Conservation (phyloP, 306 rosid genomes). For the Lathyrus oleraceus region DNA sequence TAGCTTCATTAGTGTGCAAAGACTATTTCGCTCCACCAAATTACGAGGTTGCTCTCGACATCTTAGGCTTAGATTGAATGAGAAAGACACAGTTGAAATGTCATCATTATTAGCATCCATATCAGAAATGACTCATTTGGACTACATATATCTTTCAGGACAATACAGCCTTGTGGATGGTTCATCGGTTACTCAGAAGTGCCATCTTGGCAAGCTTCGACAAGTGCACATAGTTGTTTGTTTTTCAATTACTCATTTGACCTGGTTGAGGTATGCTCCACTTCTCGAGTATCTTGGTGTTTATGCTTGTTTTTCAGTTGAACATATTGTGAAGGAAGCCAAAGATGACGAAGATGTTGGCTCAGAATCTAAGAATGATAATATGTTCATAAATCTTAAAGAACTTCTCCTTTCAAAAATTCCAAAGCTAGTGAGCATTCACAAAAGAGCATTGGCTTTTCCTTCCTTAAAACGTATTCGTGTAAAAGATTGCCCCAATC, state of each 20-base stretch:
- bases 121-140: constrained; percentile 7
- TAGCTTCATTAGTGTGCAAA: background rate
- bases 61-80: too few relatives aligned
- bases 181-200: background rate
- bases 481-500: background rate
- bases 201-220: background rate
- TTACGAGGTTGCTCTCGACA: background rate
- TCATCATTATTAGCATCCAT: background rate
- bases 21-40: background rate
- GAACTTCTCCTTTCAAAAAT: fast-evolving
- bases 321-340: constrained; percentile 3
- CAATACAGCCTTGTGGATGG: background rate
- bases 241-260: constrained; percentile 9
- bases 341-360: background rate
- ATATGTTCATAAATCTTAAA: constrained; percentile 15
- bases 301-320: fast-evolving
- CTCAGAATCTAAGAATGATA: background rate
- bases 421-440: background rate
- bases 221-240: fast-evolving
- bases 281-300: background rate
- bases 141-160: fast-evolving
- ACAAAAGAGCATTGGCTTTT: constrained; percentile 12
- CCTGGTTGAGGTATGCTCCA: constrained; percentile 33
- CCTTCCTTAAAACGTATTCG: background rate
- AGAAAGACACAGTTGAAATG: background rate